Percentiles rank a stretch among this genome's conserved stretches.
Conservation (phyloP, 768 basidiomycete genomes). For the Clitopilus passeckerianus region DNA sequence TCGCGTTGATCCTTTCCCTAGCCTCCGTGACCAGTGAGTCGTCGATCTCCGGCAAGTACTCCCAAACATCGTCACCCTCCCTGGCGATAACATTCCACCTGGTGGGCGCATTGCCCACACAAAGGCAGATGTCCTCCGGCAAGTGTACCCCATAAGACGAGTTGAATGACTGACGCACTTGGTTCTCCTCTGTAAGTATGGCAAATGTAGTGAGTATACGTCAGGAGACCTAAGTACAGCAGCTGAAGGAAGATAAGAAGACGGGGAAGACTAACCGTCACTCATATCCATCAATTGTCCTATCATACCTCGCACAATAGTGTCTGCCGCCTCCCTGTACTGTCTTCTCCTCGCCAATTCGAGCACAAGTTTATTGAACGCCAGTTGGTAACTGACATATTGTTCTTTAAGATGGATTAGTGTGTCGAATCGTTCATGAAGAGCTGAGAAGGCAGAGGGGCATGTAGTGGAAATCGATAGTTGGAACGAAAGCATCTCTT, state of each 20-base stretch:
- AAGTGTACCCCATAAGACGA: conserved; percentile 67
- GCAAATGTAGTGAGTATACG: no score
- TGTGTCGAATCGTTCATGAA: conserved; percentile 58
- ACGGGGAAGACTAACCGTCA: conserved; percentile 42
- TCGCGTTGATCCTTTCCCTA: conserved; percentile 13
- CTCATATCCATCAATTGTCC: conserved; percentile 59
- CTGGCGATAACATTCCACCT: conserved; percentile 63
- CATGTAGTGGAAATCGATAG: conserved; percentile 26
- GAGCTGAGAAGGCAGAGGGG: conserved; percentile 44
- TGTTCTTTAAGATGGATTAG: conserved; percentile 62
- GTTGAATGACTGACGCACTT: conserved; percentile 63
- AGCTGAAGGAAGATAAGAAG: conserved; percentile 2
- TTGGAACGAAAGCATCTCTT: conserved; percentile 68
- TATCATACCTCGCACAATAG: conserved; percentile 62
- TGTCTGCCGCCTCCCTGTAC: conserved; percentile 63
- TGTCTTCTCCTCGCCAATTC: conserved; percentile 68
- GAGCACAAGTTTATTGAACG: conserved; percentile 68
- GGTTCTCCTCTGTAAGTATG: conserved; percentile 60
- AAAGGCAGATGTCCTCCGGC: conserved; percentile 77
- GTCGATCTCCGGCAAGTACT: conserved; percentile 60
- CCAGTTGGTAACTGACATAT: conserved; percentile 64
- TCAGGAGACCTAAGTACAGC: background rate
- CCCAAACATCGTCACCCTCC: conserved; percentile 42
- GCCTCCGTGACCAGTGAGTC: conserved; percentile 53
- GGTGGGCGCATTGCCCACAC: conserved; percentile 70